phyloP scores from a whole-genome alignment of 2,329 filamentous ascomycete species.

The Fusarium acutatum region DNA sequence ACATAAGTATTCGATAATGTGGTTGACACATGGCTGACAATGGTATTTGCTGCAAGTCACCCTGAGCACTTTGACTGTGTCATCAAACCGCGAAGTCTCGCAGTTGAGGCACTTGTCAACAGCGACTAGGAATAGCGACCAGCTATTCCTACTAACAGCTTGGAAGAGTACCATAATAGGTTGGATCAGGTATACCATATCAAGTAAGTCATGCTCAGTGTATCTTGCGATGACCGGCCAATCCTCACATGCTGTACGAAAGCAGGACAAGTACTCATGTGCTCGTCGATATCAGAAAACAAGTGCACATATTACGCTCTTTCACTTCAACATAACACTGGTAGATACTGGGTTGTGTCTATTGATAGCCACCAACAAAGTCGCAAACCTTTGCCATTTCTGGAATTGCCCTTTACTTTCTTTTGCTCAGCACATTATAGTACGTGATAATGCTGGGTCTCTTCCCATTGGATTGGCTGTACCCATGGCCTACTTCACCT shows the following conservation, averaged over 20 bases:
- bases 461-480: constrained; percentile 1
- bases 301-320: neutral
- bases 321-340: neutral
- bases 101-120: constrained; percentile 22
- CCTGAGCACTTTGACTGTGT: constrained; percentile 46
- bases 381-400: neutral
- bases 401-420: neutral
- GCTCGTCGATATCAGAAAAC: neutral
- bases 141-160: neutral
- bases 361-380: neutral
- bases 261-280: neutral
- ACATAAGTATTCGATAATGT: neutral
- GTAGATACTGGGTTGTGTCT: neutral
- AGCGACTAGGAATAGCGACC: neutral
- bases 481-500: neutral
- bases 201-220: neutral
- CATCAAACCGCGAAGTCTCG: constrained; percentile 32
- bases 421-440: neutral
- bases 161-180: neutral
- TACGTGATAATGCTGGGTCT: neutral
- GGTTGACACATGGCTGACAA: neutral
- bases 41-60: constrained; percentile 33
- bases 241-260: neutral
- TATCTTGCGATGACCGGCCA: neutral
- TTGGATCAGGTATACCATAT: neutral